Evolutionary conservation across 805 yeast species (phyloP).

Genomic region (Saccharomycopsis sp.): DNA sequence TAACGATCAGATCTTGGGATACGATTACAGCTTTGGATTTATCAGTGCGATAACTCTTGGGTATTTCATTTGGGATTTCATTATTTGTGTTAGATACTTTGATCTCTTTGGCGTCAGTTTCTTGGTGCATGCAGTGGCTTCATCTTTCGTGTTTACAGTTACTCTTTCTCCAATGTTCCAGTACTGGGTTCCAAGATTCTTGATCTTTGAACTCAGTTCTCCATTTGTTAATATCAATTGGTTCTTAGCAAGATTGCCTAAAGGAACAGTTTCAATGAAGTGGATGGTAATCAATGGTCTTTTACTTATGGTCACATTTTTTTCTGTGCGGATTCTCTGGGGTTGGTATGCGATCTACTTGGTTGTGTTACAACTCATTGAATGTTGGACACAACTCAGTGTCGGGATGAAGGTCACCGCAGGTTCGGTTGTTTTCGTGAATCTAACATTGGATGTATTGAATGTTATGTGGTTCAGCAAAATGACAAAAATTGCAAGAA

Average conservation of each 20-base stretch:
- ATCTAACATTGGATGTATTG: constrained; percentile 55
- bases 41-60: constrained; percentile 71
- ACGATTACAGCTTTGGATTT: constrained; percentile 69
- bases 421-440: constrained; percentile 44
- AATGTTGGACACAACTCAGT: constrained; percentile 35
- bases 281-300: constrained; percentile 65
- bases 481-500: constrained; percentile 72
- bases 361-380: constrained; percentile 43
- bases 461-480: constrained; percentile 84
- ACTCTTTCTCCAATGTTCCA: constrained; percentile 69
- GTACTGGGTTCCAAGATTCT: constrained; percentile 76
- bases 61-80: constrained; percentile 86
- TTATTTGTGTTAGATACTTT: constrained; percentile 58
- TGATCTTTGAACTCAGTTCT: constrained; percentile 81
- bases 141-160: constrained; percentile 62
- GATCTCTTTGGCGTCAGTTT: constrained; percentile 75
- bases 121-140: constrained; percentile 76
- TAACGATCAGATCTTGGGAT: constrained; percentile 54
- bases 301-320: constrained; percentile 60
- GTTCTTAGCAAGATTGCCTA: constrained; percentile 77
- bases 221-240: constrained; percentile 94
- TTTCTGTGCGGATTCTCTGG: constrained; percentile 75
- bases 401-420: constrained; percentile 42
- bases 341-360: constrained; percentile 67
- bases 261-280: constrained; percentile 50